Base-by-base conservation (phyloP, 1,284 basidiomycete species). In the Ustilago loliicola region DNA sequence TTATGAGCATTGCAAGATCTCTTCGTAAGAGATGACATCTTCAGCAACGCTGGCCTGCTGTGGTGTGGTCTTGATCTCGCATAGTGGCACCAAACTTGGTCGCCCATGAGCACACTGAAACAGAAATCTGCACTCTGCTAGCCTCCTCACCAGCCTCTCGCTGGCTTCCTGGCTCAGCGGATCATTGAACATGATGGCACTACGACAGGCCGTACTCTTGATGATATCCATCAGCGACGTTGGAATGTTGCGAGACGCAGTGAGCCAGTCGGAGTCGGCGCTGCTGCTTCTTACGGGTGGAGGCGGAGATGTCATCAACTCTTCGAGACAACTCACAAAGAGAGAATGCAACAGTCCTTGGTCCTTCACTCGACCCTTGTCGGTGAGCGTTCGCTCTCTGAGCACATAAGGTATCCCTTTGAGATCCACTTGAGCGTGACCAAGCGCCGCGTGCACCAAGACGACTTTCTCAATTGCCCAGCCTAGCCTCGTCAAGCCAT, bases 21-120 rank as follows among this genome's bases (percentile, higher is more conserved):
- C 53, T 19, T 40, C 23, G 36, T 38, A 38, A 17, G 15, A 17
- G 11, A 32, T 19, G 53, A 8, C 29, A 40, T 58, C 27, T 8
- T 50, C 48, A 29, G 9, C 48, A 25, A 15, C 25, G 7, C 3
- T n/a, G 7, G 48, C 9, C 21, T 17, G 29, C 27, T 50, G 40
- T 30, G n/a, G 50, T 4, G 15, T 21, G 17, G 38, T 38, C 47
- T 30, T 30, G 8, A 72, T 36, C 38, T 59, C 53, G 59, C 75
- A 77, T 25, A 73, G 29, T 2, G 75, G 75, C 27, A 71, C 64
- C 36, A 77, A 23, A 19, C 48, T 69, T 6, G 71, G 71, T 73
- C 88, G 61, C 0, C 95, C 96, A 87, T 98, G 96, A 15, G 96
- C 96, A 87, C 96, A 98, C 83, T 93, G 93, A 86, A 97, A 98